phyloP scores from a whole-genome alignment of 495 filamentous ascomycete genomes.

The Barbatosphaeria neglecta region DNA sequence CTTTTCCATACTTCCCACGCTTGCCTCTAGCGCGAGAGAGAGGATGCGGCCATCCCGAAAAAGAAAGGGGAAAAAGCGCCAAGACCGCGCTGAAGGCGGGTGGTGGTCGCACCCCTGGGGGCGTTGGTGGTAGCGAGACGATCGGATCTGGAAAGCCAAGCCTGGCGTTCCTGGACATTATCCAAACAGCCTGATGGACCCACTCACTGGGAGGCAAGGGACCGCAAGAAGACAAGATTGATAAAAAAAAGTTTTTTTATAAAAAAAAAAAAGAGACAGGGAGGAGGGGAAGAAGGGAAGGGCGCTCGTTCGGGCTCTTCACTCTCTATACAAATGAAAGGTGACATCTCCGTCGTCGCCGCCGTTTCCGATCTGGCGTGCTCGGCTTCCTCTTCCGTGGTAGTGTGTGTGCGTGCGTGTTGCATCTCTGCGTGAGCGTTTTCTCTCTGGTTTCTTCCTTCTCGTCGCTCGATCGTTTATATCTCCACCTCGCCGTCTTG shows the following conservation, averaged over 20 bases:
- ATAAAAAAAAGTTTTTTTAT: background rate
- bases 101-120: background rate
- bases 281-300: background rate
- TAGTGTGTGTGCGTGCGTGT: no score
- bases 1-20: no score
- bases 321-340: background rate
- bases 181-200: background rate
- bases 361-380: background rate
- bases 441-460: background rate
- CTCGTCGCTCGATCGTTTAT: background rate
- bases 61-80: no score
- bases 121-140: background rate
- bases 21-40: no score
- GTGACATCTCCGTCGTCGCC: background rate
- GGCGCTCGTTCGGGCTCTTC: no score
- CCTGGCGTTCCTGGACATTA: background rate
- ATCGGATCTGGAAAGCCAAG: constrained; percentile 1
- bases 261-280: background rate
- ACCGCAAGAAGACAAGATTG: background rate
- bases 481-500: no score
- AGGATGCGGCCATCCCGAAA: background rate
- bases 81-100: no score
- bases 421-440: background rate
- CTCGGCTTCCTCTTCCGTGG: background rate
- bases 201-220: background rate